Evolutionary conservation across 2,329 filamentous ascomycete genomes (phyloP).

Genomic region (Fusarium marasasianum): DNA sequence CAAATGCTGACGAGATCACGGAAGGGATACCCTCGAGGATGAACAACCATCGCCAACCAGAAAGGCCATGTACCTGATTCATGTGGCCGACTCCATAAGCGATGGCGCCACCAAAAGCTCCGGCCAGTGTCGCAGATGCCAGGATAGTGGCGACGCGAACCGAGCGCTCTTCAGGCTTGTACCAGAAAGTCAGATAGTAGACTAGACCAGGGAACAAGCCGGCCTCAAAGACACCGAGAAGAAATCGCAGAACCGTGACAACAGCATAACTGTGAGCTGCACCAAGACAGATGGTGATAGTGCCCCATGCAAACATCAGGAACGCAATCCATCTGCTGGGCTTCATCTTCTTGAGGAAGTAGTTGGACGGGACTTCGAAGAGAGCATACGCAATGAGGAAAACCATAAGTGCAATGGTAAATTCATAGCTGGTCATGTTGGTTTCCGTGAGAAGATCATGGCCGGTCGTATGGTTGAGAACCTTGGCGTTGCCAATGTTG

Average conservation of each 20-base stretch:
- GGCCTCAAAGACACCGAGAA: constrained; percentile 47
- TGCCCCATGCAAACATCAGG: constrained; percentile 46
- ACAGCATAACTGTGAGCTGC: constrained; percentile 48
- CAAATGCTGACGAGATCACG: constrained; percentile 65
- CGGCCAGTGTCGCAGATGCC: constrained; percentile 71
- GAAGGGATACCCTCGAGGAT: constrained; percentile 71
- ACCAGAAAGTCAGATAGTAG: constrained; percentile 71
- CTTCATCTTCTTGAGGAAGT: constrained; percentile 57
- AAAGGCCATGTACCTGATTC: constrained; percentile 66
- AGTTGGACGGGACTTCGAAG: constrained; percentile 56
- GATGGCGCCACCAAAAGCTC: constrained; percentile 75
- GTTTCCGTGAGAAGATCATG: constrained; percentile 55
- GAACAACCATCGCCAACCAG: constrained; percentile 73
- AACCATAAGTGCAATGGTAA: constrained; percentile 61
- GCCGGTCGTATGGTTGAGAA: constrained; percentile 49
- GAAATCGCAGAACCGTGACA: constrained; percentile 44
- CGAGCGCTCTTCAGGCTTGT: constrained; percentile 73
- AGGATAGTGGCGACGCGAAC: constrained; percentile 73
- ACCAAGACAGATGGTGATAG: constrained; percentile 55
- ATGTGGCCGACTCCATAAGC: constrained; percentile 76
- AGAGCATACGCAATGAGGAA: constrained; percentile 65
- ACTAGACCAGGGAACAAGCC: constrained; percentile 39
- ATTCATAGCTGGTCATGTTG: constrained; percentile 57
- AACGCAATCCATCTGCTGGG: constrained; percentile 57
- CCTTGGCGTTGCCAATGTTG: constrained; percentile 58